These are phyloP conservation scores for Scheffersomyces ergatensis DNA, from an alignment of 805 yeast genomes.

Conservation along the genomic window DNA sequence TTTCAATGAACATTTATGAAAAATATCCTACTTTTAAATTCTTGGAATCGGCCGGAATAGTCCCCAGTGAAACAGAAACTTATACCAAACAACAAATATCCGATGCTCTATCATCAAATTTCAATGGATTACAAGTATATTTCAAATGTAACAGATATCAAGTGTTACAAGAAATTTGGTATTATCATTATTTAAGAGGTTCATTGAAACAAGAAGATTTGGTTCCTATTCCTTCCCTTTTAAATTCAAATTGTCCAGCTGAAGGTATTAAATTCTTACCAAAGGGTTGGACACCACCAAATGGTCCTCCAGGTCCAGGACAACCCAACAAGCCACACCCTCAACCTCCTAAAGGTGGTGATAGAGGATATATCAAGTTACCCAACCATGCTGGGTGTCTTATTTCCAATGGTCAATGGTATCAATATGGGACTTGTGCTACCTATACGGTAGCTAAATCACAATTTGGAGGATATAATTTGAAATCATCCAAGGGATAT, in stretches of 20 bases:
- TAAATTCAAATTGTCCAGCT: conserved; percentile 62
- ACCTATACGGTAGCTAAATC: conserved; percentile 57
- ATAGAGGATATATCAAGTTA: conserved; percentile 41
- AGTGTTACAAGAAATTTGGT: conserved; percentile 68
- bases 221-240: conserved; percentile 55
- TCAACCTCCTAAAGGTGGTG: conserved; percentile 13
- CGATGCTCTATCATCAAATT: conserved; percentile 47
- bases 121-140: conserved; percentile 54
- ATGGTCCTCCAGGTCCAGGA: conserved; percentile 8
- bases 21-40: conserved; percentile 59
- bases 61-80: conserved; percentile 57
- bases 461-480: conserved; percentile 68
- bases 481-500: conserved; percentile 69
- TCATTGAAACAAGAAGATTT: conserved; percentile 64
- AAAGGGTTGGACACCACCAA: conserved; percentile 38
- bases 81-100: conserved; percentile 58
- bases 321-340: conserved; percentile 12
- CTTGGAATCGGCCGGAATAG: conserved; percentile 65
- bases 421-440: conserved; percentile 81
- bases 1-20: conserved; percentile 29
- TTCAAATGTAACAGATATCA: conserved; percentile 53
- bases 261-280: conserved; percentile 64
- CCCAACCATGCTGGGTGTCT: conserved; percentile 66
- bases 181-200: conserved; percentile 74
- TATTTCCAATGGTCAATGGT: conserved; percentile 86